These are phyloP conservation scores for Rhizopus stolonifer DNA, from an alignment of 371 early-diverging fungal species.

Conservation along the genomic window DNA sequence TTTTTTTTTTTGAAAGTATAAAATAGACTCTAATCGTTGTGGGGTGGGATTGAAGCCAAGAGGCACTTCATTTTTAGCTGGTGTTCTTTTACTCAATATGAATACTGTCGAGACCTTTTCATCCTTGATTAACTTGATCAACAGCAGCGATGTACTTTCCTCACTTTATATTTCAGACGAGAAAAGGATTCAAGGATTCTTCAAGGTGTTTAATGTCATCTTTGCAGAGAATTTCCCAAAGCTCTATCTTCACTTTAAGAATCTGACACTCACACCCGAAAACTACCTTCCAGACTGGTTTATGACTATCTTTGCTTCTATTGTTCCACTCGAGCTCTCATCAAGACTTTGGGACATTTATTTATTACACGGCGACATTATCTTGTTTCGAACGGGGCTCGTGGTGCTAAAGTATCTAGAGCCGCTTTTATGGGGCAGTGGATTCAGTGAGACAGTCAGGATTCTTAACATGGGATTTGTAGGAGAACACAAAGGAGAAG, in stretches of 20 bases:
- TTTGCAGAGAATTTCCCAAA: constrained; percentile 55
- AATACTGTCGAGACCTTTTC: constrained; percentile 35
- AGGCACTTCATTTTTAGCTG: constrained; percentile 51
- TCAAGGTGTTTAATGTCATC: constrained; percentile 50
- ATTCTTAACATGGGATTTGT: constrained; percentile 39
- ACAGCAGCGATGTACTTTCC: constrained; percentile 34
- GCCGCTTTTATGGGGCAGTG: constrained; percentile 51
- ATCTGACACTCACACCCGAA: constrained; percentile 47
- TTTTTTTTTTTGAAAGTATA: no score
- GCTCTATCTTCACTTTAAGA: constrained; percentile 51
- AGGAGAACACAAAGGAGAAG: constrained; percentile 36
- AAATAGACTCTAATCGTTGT: no score
- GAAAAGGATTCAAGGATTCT: constrained; percentile 42
- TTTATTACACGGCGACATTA: constrained; percentile 48
- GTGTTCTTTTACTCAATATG: constrained; percentile 50
- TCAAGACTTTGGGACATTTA: constrained; percentile 52
- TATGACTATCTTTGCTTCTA: constrained; percentile 51
- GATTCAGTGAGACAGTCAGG: constrained; percentile 46
- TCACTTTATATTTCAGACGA: constrained; percentile 41
- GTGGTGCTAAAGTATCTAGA: constrained; percentile 49
- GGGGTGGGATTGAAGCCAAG: no score
- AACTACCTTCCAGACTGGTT: constrained; percentile 54
- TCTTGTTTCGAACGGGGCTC: constrained; percentile 47
- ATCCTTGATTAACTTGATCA: constrained; percentile 38
- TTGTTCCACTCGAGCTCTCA: constrained; percentile 48